A percentile compares a stretch with the other conserved stretches of the same genome.
These are phyloP conservation scores for Phialemoniopsis sp. DNA, from an alignment of 2,329 filamentous ascomycete genomes.

Conservation along the genomic window DNA sequence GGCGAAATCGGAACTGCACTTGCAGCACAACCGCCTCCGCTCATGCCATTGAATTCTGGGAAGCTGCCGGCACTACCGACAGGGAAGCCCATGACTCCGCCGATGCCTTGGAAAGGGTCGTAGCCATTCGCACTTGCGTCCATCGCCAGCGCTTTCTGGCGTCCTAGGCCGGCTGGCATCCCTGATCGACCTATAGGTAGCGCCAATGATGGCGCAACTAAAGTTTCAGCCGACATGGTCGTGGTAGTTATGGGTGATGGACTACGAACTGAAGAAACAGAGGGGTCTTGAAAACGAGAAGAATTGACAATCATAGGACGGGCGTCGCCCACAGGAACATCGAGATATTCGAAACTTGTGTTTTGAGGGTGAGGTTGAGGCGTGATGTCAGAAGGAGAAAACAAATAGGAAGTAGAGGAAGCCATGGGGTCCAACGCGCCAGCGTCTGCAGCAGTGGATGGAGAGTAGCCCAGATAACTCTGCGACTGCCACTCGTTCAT, in stretches of 20 bases:
- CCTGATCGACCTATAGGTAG: conserved; percentile 28
- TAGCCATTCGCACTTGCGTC: conserved; percentile 4
- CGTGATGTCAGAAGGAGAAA: too few relatives aligned
- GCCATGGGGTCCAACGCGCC: neutral
- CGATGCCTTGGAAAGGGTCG: neutral
- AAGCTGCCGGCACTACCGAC: conserved; percentile 1
- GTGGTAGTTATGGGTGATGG: conserved; percentile 38
- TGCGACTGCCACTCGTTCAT: neutral
- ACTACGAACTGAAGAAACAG: conserved; percentile 41
- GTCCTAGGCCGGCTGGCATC: conserved; percentile 28
- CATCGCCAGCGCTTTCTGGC: conserved; percentile 34
- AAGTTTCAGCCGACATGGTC: conserved; percentile 41
- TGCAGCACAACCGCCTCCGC: conserved; percentile 5
- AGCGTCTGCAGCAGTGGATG: neutral
- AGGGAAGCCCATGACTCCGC: neutral
- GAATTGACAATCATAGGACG: too few relatives aligned
- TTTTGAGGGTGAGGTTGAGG: too few relatives aligned
- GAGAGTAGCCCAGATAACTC: neutral
- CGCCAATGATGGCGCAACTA: conserved; percentile 40
- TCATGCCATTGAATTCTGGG: conserved; percentile 9
- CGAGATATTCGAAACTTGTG: too few relatives aligned
- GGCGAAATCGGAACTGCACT: conserved; percentile 7
- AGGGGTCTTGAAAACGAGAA: conserved; percentile 5
- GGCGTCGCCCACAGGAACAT: too few relatives aligned
- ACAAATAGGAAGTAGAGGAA: neutral